Evolutionary conservation across 306 rosid species (phyloP).

Genomic region (Lathyrus tuberosus): DNA sequence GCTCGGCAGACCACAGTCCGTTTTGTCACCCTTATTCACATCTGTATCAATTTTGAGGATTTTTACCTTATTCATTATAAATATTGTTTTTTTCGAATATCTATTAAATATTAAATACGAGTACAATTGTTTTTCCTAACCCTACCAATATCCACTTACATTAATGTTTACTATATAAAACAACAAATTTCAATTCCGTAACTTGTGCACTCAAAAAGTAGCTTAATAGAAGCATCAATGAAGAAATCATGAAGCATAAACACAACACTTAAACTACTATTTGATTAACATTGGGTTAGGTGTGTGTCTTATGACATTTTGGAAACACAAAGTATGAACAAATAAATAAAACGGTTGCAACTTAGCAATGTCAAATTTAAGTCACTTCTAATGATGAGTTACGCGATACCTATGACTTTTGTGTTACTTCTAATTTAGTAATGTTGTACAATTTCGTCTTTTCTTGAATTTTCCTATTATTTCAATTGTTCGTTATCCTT

Average conservation of each 20-base stretch:
- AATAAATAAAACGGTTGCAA: slow-evolving; percentile 1
- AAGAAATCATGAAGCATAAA: slow-evolving; percentile 18
- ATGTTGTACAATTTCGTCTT: slow-evolving; percentile 30
- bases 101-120: too few species aligned
- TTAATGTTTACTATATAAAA: slow-evolving; percentile 10
- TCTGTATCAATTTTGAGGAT: too few species aligned
- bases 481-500: slow-evolving; percentile 41
- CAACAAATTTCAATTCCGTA: slow-evolving; percentile 39
- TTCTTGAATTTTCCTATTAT: not conserved
- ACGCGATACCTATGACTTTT: slow-evolving; percentile 38
- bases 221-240: slow-evolving; percentile 21
- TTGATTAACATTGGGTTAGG: slow-evolving; percentile 38
- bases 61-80: too few species aligned
- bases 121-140: too few species aligned
- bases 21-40: too few species aligned
- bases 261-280: slow-evolving; percentile 10
- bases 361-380: slow-evolving; percentile 29
- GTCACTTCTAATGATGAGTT: slow-evolving; percentile 20
- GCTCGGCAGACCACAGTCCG: too few species aligned
- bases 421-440: not conserved
- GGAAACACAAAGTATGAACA: not conserved
- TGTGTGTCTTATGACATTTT: slow-evolving; percentile 35
- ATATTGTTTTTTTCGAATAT: too few species aligned
- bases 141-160: not conserved
- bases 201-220: slow-evolving; percentile 31